Evolutionary conservation across 2,329 filamentous ascomycete genomes (phyloP).

Genomic region (Mariannaea elegans): DNA sequence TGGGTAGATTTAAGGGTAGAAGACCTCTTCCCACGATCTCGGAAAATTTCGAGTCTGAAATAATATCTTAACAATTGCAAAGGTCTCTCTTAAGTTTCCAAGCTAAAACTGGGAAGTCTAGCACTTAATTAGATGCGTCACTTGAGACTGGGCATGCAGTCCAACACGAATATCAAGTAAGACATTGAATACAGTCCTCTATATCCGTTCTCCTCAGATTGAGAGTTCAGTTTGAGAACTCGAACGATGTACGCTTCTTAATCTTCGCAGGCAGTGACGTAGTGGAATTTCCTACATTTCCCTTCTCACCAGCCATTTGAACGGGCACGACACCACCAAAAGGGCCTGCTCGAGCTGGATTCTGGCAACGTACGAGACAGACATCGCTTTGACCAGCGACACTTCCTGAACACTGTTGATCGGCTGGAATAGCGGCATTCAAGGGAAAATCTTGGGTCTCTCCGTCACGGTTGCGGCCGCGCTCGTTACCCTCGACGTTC

Average conservation of each 20-base stretch:
- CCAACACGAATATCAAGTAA: too few relatives aligned
- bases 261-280: not conserved
- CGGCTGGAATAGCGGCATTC: slow-evolving; percentile 64
- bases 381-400: slow-evolving; percentile 67
- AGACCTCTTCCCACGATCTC: too few relatives aligned
- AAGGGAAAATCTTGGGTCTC: slow-evolving; percentile 58
- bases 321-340: slow-evolving; percentile 70
- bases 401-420: slow-evolving; percentile 66
- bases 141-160: too few relatives aligned
- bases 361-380: slow-evolving; percentile 71
- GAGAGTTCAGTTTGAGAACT: too few relatives aligned
- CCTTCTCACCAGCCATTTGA: slow-evolving; percentile 50
- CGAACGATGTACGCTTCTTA: not conserved
- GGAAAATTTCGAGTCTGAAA: too few relatives aligned
- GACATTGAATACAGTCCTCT: too few relatives aligned
- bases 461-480: slow-evolving; percentile 54
- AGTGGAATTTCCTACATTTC: not conserved
- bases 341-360: slow-evolving; percentile 66
- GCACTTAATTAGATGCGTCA: too few relatives aligned
- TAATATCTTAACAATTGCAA: too few relatives aligned
- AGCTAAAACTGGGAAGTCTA: too few relatives aligned
- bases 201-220: too few relatives aligned
- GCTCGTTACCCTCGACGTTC: slow-evolving; percentile 40
- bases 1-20: too few relatives aligned
- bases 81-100: too few relatives aligned